Evolutionary conservation across 768 basidiomycete species (phyloP).

Genomic region (Trametes punicea): DNA sequence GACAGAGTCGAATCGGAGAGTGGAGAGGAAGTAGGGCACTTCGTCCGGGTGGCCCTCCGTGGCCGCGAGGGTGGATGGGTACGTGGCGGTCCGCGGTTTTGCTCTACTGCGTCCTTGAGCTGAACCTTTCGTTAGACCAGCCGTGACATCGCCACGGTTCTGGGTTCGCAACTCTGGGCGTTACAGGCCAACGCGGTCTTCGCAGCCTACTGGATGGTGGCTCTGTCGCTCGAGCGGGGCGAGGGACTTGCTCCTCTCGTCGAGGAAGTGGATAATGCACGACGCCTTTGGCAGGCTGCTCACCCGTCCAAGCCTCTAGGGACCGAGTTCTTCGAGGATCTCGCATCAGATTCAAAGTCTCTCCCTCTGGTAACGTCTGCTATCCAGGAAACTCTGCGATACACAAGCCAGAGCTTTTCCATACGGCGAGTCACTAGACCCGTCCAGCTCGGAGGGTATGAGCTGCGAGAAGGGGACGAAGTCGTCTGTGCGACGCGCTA

Average conservation of each 20-base stretch:
- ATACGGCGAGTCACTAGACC: slow-evolving; percentile 21
- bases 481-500: slow-evolving; percentile 21
- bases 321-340: slow-evolving; percentile 11
- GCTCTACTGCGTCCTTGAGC: no score
- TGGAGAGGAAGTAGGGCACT: not conserved
- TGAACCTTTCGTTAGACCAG: slow-evolving; percentile 5
- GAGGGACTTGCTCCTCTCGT: slow-evolving; percentile 21
- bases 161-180: slow-evolving; percentile 24
- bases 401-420: slow-evolving; percentile 20
- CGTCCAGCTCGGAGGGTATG: slow-evolving; percentile 18
- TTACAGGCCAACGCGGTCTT: slow-evolving; percentile 25
- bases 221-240: slow-evolving; percentile 19
- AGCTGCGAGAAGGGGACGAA: slow-evolving; percentile 18
- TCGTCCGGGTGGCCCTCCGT: not conserved
- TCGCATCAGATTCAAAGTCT: not conserved
- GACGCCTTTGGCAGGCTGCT: slow-evolving; percentile 6
- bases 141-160: slow-evolving; percentile 14
- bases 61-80: slow-evolving; percentile 15
- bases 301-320: slow-evolving; percentile 14
- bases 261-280: slow-evolving; percentile 19
- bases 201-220: slow-evolving; percentile 25
- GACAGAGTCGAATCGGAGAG: not conserved
- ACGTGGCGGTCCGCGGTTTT: not conserved
- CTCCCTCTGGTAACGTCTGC: slow-evolving; percentile 24
- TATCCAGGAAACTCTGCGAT: slow-evolving; percentile 27